Percentiles rank a stretch among this genome's conserved stretches.
Conservation (phyloP, 768 basidiomycete species). For the Auricularia sp. region DNA sequence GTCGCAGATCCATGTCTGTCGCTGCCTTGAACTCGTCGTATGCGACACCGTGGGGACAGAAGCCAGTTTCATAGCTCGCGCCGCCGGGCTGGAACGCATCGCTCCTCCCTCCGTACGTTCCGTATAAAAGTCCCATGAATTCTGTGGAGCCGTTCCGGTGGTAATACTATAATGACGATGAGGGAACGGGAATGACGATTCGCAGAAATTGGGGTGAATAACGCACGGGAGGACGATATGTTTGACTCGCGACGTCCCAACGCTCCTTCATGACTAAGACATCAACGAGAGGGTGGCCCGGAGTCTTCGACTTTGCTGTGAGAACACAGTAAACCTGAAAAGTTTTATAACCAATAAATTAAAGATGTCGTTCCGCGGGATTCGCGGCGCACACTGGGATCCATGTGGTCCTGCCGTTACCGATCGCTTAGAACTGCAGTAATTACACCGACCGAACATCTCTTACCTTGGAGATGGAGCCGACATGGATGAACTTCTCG, state of each 20-base stretch:
- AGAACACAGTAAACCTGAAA: slow-evolving; percentile 57
- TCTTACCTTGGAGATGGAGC: slow-evolving; percentile 38
- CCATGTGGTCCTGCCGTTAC: not conserved
- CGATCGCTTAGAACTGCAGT: not conserved
- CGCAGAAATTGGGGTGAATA: not conserved
- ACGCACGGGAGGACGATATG: slow-evolving; percentile 51
- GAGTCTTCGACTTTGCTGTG: slow-evolving; percentile 52
- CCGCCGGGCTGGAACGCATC: slow-evolving; percentile 55
- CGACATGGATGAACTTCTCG: slow-evolving; percentile 53
- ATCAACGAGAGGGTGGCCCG: slow-evolving; percentile 48
- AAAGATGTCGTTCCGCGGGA: no score
- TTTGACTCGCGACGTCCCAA: slow-evolving; percentile 51
- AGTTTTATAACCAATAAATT: slow-evolving; percentile 36
- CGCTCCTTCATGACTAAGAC: slow-evolving; percentile 54
- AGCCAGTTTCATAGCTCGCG: slow-evolving; percentile 52
- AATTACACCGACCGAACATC: no score
- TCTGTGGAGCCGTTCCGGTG: slow-evolving; percentile 54
- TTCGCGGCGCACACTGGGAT: no score
- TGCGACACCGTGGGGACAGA: slow-evolving; percentile 52
- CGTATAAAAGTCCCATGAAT: slow-evolving; percentile 56
- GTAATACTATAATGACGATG: slow-evolving; percentile 35
- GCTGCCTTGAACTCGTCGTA: slow-evolving; percentile 54
- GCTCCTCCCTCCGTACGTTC: slow-evolving; percentile 50
- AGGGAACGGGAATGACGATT: not conserved
- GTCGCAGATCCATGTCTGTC: slow-evolving; percentile 38